Base-by-base conservation (phyloP, 768 basidiomycete genomes). In the Kwoniella heveanensis region DNA sequence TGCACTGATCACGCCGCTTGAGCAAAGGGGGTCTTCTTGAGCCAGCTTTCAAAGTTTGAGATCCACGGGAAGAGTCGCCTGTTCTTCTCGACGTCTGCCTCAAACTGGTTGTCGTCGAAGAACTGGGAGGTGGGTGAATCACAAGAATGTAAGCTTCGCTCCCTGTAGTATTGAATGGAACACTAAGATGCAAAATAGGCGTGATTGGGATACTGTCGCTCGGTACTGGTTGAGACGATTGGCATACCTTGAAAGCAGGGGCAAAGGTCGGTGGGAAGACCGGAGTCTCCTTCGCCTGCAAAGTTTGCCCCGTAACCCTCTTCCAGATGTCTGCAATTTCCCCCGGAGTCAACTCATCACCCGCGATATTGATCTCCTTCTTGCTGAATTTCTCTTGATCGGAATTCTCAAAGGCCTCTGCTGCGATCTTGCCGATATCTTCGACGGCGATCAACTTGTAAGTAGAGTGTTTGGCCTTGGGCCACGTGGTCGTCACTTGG, bases 401-500 rank as follows among this genome's bases (percentile, higher is more conserved):
- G n/a, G 65, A 55, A 13, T 55, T 48, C 12, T 30, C 60, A 48
- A 66, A 66, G 1, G 27, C 54, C 29, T 46, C 49, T 10, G 65
- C 54, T 49, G 60, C 60, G 56, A 58, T 58, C 26, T 49, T 50
- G 19, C 65, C 65, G 36, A 66, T 66, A 53, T 66, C 65, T 13
- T 24, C 22, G 17, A 54, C 51, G 12, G 65, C 30, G 27, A 62
- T 60, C 19, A 61, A 21, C 50, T 62, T 66, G 24, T 57, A 54
- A 44, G 9, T 8, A 9, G 39, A 44, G 3, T 26, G 53, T 2
- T 17, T 47, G 37, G 26, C 49, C 19, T 51, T 60, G n/a, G 54
- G 47, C 60, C 60, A 66, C 6, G 48, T 57, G 22, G 49, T 64
- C 10, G 62, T 52, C 2, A 64, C 62, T 52, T 57, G 56, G 36